Conservation (phyloP, 2,329 filamentous ascomycete species). For the Penicillium sp. region DNA sequence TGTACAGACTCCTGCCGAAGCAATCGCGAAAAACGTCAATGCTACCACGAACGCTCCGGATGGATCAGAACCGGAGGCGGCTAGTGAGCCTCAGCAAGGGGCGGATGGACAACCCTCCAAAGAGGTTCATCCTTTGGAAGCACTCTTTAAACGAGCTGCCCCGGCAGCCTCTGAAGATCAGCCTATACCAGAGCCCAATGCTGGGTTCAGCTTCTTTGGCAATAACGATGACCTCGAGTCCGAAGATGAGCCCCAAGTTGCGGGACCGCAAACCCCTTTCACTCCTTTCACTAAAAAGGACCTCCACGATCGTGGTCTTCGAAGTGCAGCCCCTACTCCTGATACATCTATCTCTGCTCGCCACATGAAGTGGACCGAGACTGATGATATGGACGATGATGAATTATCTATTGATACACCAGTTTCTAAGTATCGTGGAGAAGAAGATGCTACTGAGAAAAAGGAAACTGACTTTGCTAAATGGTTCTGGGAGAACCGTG, state of each 20-base stretch:
- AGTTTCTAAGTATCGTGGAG: slow-evolving; percentile 20
- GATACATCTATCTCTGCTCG: slow-evolving; percentile 75
- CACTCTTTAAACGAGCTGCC: slow-evolving; percentile 76
- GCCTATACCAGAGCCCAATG: slow-evolving; percentile 45
- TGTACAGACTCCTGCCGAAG: slow-evolving; percentile 3
- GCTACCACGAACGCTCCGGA: slow-evolving; percentile 8
- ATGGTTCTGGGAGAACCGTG: slow-evolving; percentile 58
- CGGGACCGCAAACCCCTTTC: slow-evolving; percentile 73
- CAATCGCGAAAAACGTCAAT: slow-evolving; percentile 10
- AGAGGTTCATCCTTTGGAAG: slow-evolving; percentile 80
- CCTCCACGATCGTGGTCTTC: slow-evolving; percentile 61
- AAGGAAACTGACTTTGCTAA: slow-evolving; percentile 59
- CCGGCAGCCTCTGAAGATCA: slow-evolving; percentile 39
- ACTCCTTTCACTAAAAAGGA: slow-evolving; percentile 81
- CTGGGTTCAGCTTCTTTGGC: slow-evolving; percentile 76
- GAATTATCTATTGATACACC: slow-evolving; percentile 25
- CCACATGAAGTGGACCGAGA: slow-evolving; percentile 31
- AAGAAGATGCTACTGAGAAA: slow-evolving; percentile 11
- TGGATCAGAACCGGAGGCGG: slow-evolving; percentile 4
- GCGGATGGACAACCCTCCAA: slow-evolving; percentile 42
- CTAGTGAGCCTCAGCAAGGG: slow-evolving; percentile 11
- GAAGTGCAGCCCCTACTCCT: slow-evolving; percentile 90
- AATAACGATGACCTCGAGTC: slow-evolving; percentile 52
- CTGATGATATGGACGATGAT: slow-evolving; percentile 25
- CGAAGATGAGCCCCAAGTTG: slow-evolving; percentile 46